A percentile compares a stretch with the other conserved stretches of the same genome.
These are phyloP conservation scores for Alternaria alternata DNA, from an alignment of 2,329 filamentous ascomycete genomes.

Conservation along the genomic window DNA sequence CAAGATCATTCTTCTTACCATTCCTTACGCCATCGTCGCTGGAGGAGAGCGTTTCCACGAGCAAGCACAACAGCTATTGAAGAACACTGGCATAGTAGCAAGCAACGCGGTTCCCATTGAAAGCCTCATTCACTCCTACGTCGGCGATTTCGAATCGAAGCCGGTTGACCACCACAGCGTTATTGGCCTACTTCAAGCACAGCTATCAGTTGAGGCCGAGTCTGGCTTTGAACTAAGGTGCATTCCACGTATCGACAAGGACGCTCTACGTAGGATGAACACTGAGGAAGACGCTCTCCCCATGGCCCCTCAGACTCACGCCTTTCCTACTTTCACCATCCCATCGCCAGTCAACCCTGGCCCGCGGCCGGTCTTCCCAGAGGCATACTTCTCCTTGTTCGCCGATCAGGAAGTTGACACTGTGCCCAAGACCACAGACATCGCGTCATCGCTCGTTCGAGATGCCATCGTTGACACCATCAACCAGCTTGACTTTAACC, in stretches of 20 bases:
- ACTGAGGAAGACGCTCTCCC: slow-evolving; percentile 62
- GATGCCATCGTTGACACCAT: slow-evolving; percentile 91
- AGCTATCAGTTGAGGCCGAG: slow-evolving; percentile 78
- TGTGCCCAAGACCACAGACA: slow-evolving; percentile 77
- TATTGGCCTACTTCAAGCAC: slow-evolving; percentile 83
- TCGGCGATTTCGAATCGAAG: slow-evolving; percentile 67
- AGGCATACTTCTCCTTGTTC: slow-evolving; percentile 94
- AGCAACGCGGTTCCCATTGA: slow-evolving; percentile 87
- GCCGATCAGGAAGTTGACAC: slow-evolving; percentile 86
- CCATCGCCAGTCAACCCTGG: slow-evolving; percentile 80
- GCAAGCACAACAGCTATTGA: slow-evolving; percentile 78
- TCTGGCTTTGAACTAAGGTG: slow-evolving; percentile 77
- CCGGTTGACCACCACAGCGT: slow-evolving; percentile 73
- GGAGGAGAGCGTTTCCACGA: slow-evolving; percentile 60
- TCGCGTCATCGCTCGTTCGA: slow-evolving; percentile 83
- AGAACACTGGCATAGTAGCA: slow-evolving; percentile 94
- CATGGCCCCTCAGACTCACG: slow-evolving; percentile 68
- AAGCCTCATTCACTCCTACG: slow-evolving; percentile 85
- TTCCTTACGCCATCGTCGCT: slow-evolving; percentile 78
- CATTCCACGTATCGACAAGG: slow-evolving; percentile 63
- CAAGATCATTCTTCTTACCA: slow-evolving; percentile 93
- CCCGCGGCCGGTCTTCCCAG: slow-evolving; percentile 81
- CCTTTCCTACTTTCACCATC: slow-evolving; percentile 77
- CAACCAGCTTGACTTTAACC: slow-evolving; percentile 92
- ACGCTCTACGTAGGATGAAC: slow-evolving; percentile 63